Evolutionary conservation across 2,329 filamentous ascomycete genomes (phyloP).

Genomic region (Bipolaris cookei): DNA sequence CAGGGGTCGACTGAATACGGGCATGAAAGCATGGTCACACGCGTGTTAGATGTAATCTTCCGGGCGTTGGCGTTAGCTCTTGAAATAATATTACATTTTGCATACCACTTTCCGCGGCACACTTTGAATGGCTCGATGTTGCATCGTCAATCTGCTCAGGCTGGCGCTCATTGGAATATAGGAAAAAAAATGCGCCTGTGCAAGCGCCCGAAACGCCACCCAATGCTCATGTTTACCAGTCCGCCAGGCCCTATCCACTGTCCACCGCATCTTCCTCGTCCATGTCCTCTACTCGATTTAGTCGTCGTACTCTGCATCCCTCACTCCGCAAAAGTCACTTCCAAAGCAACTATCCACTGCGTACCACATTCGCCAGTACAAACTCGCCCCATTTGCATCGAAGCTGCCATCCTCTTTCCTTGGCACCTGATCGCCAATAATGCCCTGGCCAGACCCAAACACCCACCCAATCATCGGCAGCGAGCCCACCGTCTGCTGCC

Average conservation of each 20-base stretch:
- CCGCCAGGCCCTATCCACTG: not conserved
- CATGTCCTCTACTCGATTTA: conserved; percentile 14
- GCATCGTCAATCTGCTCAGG: conserved; percentile 2
- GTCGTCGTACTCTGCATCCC: conserved; percentile 56
- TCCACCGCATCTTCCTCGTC: not conserved
- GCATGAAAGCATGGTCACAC: conserved; percentile 15
- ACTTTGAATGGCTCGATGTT: not conserved
- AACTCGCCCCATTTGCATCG: conserved; percentile 70
- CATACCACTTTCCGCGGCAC: conserved; percentile 1
- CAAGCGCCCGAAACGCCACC: conserved; percentile 12
- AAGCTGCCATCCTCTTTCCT: conserved; percentile 76
- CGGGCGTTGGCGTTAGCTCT: conserved; percentile 28
- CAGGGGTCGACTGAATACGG: conserved; percentile 3
- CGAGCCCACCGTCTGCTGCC: conserved; percentile 51
- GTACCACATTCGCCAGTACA: conserved; percentile 67
- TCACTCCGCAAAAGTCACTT: conserved; percentile 67
- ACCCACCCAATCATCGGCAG: conserved; percentile 60
- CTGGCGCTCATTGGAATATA: not conserved
- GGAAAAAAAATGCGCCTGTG: not conserved
- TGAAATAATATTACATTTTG: conserved; percentile 21
- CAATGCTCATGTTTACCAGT: conserved; percentile 10
- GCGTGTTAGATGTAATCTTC: conserved; percentile 16
- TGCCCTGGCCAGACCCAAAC: conserved; percentile 56
- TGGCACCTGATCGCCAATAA: conserved; percentile 79
- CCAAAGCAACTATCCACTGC: conserved; percentile 63